A percentile compares a stretch with the other conserved stretches of the same genome.
Conservation (phyloP, 768 basidiomycete genomes). For the Suillus luteus region DNA sequence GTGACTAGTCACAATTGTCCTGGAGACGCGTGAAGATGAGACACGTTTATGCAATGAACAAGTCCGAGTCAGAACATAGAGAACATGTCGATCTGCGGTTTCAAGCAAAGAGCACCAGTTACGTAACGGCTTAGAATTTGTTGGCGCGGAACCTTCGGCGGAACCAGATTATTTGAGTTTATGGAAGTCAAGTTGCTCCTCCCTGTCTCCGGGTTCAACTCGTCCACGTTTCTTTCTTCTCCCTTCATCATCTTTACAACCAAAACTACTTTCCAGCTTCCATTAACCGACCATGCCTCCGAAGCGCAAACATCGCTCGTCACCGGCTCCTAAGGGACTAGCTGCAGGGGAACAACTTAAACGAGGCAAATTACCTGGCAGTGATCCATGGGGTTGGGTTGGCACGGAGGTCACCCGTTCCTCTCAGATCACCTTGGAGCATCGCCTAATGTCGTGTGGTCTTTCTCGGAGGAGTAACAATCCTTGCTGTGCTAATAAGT, state of each 20-base stretch:
- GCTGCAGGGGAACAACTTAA: conserved; percentile 64
- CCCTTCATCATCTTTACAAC: background rate
- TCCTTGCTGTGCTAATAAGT: conserved; percentile 62
- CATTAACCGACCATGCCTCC: conserved; percentile 43
- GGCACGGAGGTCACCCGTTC: conserved; percentile 58
- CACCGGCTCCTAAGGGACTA: conserved; percentile 51
- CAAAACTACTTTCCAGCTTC: background rate
- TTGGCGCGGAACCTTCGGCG: background rate
- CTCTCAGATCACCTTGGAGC: conserved; percentile 65
- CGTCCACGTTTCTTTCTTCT: conserved; percentile 8
- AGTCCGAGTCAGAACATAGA: conserved; percentile 1
- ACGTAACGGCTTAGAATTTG: conserved; percentile 1
- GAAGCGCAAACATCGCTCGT: conserved; percentile 60
- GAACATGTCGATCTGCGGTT: conserved; percentile 3
- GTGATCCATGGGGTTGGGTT: conserved; percentile 79
- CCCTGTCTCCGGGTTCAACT: conserved; percentile 7
- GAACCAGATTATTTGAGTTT: conserved; percentile 9
- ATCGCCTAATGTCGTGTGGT: conserved; percentile 68
- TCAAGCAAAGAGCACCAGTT: background rate
- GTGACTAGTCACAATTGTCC: background rate
- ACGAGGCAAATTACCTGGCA: conserved; percentile 51
- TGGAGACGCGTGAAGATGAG: conserved; percentile 1
- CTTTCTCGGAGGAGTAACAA: conserved; percentile 52
- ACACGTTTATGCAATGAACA: background rate
- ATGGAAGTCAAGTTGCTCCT: conserved; percentile 4